Evolutionary conservation across 306 rosid genomes (phyloP), one percentile per base, ranked within the genome.

Genomic region (Acmispon strigosus): DNA sequence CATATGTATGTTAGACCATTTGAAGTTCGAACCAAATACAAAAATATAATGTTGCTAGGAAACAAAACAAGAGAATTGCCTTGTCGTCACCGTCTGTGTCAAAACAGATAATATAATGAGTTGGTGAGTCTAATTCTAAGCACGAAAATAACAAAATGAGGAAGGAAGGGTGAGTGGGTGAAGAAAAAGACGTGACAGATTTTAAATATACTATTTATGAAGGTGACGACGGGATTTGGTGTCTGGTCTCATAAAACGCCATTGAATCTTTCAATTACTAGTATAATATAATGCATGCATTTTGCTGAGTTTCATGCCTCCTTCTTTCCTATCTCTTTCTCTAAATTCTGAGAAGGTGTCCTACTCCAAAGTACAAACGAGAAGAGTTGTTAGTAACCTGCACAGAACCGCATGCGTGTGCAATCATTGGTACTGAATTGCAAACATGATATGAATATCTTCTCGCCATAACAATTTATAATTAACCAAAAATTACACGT

Each of bases 391-490:
- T 14, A 48, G 10, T 17, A 12, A 34, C 50, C 15, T 66, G 17
- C 58, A 16, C 57, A 53, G 47, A 62, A 24, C 48, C 41, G 48
- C 62, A 63, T 73, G 43, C 79, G 77, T 56, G 83, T 61, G 74
- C 54, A 65, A 37, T 74, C 22, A 79, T 73, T 76, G 70, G 10
- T 24, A 22, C 12, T 59, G 7, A 36, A 54, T 19, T 68, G 6
- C 14, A 17, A 52, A 24, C 37, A 49, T 53, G 11, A 18, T 58
- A 47, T 29, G 42, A 19, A 70, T 73, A 34, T 60, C n/a, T 76
- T 76, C 17, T 57, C 64, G 5, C 0, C 37, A 32, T 32, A 32
- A 1, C 6, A 56, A 55, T 45, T 47, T 47, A 22, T 11, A 60
- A 15, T 29, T 43, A 16, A 8, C 57, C 37, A 50, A 56, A 34